Conservation (phyloP, 495 filamentous ascomycete genomes). For the Apodospora peruviana region DNA sequence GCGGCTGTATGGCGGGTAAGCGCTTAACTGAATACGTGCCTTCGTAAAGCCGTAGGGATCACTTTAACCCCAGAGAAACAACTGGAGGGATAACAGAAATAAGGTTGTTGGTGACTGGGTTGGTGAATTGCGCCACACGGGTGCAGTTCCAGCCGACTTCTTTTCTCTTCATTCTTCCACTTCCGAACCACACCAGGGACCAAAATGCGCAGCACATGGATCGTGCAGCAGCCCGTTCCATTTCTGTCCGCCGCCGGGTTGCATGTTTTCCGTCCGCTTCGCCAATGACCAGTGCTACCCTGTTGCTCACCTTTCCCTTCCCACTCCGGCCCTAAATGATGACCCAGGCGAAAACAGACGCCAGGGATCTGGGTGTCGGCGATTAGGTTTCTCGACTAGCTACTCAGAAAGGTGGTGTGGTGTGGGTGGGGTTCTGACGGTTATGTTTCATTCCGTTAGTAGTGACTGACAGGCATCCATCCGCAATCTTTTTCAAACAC, state of each 20-base stretch:
- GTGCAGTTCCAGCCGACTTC: neutral
- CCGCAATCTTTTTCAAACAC: too few species aligned
- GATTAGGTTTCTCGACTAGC: too few species aligned
- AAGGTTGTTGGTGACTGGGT: neutral
- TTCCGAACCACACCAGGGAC: too few species aligned
- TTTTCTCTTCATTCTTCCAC: too few species aligned
- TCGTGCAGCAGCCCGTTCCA: neutral
- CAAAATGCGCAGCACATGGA: too few species aligned
- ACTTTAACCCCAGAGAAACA: neutral
- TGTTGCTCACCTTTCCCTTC: neutral
- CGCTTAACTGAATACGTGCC: slow-evolving; percentile 3
- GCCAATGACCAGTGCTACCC: neutral
- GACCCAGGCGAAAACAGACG: neutral
- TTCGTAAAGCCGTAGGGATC: neutral
- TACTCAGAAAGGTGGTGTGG: too few species aligned
- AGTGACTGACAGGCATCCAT: too few species aligned
- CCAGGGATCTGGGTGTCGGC: too few species aligned
- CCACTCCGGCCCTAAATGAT: neutral
- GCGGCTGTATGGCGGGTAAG: slow-evolving; percentile 6
- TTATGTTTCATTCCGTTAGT: too few species aligned
- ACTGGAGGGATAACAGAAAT: neutral
- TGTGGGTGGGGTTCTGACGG: too few species aligned
- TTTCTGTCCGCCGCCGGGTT: neutral
- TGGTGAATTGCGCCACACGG: neutral
- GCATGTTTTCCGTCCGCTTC: neutral